Percentiles rank a stretch among this genome's conserved stretches.
phyloP scores from a whole-genome alignment of 2,329 filamentous ascomycete genomes.

The Paecilomyces sp. region DNA sequence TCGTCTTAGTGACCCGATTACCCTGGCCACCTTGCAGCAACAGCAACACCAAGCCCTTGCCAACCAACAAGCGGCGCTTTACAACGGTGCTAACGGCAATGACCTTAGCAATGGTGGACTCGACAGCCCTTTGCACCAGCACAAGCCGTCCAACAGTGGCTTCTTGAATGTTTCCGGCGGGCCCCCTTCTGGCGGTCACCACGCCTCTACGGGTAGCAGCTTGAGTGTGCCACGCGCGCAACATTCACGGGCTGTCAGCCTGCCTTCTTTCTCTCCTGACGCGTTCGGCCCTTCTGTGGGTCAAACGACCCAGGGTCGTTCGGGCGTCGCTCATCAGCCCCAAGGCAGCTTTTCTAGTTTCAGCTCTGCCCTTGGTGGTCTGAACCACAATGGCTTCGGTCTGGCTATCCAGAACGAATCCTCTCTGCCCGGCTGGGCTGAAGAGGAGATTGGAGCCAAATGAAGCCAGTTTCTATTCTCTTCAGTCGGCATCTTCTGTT shows the following conservation, averaged over 20 bases:
- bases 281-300: slow-evolving; percentile 41
- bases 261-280: slow-evolving; percentile 65
- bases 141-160: slow-evolving; percentile 60
- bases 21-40: slow-evolving; percentile 42
- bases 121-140: slow-evolving; percentile 37
- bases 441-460: slow-evolving; percentile 56
- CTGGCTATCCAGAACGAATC: slow-evolving; percentile 53
- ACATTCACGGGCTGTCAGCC: slow-evolving; percentile 77
- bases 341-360: slow-evolving; percentile 52
- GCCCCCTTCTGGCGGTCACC: slow-evolving; percentile 65
- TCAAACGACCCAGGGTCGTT: slow-evolving; percentile 26
- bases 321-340: slow-evolving; percentile 32
- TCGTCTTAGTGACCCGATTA: slow-evolving; percentile 35
- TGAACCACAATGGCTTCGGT: slow-evolving; percentile 52
- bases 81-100: slow-evolving; percentile 64
- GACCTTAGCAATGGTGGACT: slow-evolving; percentile 52
- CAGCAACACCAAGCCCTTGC: slow-evolving; percentile 60
- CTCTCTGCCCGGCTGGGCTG: slow-evolving; percentile 55
- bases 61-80: slow-evolving; percentile 73
- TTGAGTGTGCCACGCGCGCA: slow-evolving; percentile 49
- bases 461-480: slow-evolving; percentile 16
- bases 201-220: slow-evolving; percentile 55
- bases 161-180: slow-evolving; percentile 46
- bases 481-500: slow-evolving; percentile 4
- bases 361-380: slow-evolving; percentile 51